These are phyloP conservation scores for Rhodotorula babjevae DNA, from an alignment of 768 basidiomycete species.

Conservation along the genomic window DNA sequence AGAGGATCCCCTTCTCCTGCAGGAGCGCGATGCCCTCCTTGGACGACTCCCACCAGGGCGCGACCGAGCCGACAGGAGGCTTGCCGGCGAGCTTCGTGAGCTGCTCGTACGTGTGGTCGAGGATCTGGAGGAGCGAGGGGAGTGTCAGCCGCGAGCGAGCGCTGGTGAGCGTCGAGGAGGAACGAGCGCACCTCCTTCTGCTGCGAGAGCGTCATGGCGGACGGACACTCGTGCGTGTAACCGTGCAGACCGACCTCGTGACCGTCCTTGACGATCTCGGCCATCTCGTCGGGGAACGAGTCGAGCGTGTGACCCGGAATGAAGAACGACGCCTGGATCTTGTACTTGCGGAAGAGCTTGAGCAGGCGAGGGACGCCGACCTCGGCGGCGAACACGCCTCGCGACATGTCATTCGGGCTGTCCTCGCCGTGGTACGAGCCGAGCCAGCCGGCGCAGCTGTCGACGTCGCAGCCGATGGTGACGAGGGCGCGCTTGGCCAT, in stretches of 20 bases:
- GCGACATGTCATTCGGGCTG: slow-evolving; percentile 63
- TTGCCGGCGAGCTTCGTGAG: slow-evolving; percentile 46
- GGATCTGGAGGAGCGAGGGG: neutral
- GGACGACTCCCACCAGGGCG: slow-evolving; percentile 76
- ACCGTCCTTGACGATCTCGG: slow-evolving; percentile 58
- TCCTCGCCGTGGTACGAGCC: slow-evolving; percentile 61
- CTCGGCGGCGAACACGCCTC: slow-evolving; percentile 72
- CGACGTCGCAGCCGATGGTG: slow-evolving; percentile 57
- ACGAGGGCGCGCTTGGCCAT: slow-evolving; percentile 29
- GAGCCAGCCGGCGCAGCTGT: slow-evolving; percentile 70
- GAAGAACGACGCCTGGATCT: slow-evolving; percentile 48
- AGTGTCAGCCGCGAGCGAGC: too few species aligned
- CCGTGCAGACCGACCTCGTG: slow-evolving; percentile 58
- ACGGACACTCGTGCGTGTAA: slow-evolving; percentile 70
- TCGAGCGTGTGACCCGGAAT: slow-evolving; percentile 63
- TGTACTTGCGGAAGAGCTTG: slow-evolving; percentile 66
- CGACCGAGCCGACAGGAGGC: slow-evolving; percentile 62
- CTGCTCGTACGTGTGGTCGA: slow-evolving; percentile 6
- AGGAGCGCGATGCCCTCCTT: slow-evolving; percentile 59
- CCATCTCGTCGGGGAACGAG: slow-evolving; percentile 68
- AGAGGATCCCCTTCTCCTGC: slow-evolving; percentile 68
- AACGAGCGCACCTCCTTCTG: slow-evolving; percentile 58
- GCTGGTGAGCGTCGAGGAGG: slow-evolving; percentile 50
- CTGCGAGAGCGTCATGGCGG: slow-evolving; percentile 59
- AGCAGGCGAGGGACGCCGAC: slow-evolving; percentile 65